Percentiles rank a stretch among this genome's conserved stretches.
Evolutionary conservation across 805 yeast genomes (phyloP).

Genomic region (Diddensiella caesifluorescens): DNA sequence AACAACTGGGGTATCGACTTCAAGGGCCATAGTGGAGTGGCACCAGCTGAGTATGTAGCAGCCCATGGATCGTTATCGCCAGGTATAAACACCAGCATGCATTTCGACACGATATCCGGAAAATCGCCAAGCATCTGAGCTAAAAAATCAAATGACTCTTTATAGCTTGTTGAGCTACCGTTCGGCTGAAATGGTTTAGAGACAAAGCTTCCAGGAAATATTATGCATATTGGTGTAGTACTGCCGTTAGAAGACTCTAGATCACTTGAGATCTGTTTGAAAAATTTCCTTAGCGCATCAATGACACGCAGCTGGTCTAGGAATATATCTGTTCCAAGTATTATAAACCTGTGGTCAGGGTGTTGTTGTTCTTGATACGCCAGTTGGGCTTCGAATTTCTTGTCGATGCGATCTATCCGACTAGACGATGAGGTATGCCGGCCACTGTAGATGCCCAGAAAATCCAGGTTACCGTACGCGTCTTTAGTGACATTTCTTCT

Average conservation of each 20-base stretch:
- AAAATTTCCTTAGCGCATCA: conserved; percentile 61
- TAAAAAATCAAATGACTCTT: conserved; percentile 63
- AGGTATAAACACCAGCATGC: conserved; percentile 71
- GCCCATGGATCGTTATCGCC: conserved; percentile 96
- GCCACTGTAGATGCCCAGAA: conserved; percentile 43
- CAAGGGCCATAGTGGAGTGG: conserved; percentile 63
- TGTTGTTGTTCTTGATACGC: conserved; percentile 51
- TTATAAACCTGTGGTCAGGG: conserved; percentile 51
- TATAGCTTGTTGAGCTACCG: conserved; percentile 46
- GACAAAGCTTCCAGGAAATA: conserved; percentile 76
- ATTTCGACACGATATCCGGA: conserved; percentile 45
- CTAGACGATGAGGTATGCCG: conserved; percentile 19
- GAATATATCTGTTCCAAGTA: conserved; percentile 70
- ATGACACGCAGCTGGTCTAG: conserved; percentile 56
- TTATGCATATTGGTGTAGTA: conserved; percentile 55
- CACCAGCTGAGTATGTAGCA: conserved; percentile 59
- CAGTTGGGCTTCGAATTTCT: conserved; percentile 50
- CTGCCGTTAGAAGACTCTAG: conserved; percentile 35
- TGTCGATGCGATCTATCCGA: conserved; percentile 50
- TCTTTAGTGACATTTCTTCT: conserved; percentile 59
- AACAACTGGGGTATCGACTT: conserved; percentile 65
- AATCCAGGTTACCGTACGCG: conserved; percentile 74
- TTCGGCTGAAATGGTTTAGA: conserved; percentile 59
- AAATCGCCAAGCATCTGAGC: conserved; percentile 59
- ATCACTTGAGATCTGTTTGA: conserved; percentile 48